A percentile compares a stretch with the other conserved stretches of the same genome.
phyloP scores from a whole-genome alignment of 2,329 filamentous ascomycete genomes.

The Gaeumannomyces tritici region DNA sequence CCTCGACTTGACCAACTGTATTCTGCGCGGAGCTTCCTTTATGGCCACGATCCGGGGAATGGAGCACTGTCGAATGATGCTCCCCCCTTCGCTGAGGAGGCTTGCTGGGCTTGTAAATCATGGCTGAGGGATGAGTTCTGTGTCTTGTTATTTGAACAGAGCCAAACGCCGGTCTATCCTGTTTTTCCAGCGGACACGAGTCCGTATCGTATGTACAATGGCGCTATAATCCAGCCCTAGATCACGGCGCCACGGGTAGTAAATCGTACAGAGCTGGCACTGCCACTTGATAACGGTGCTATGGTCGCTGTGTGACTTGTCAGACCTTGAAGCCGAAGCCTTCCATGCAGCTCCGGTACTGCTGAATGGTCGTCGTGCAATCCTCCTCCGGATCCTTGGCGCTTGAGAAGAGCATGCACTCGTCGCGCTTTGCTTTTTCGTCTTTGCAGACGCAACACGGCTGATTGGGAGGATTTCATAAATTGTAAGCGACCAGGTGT shows the following conservation, averaged over 20 bases:
- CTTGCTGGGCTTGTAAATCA: not conserved
- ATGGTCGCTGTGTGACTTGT: not conserved
- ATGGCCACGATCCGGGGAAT: not conserved
- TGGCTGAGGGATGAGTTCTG: not conserved
- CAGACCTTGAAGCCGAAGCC: constrained; percentile 78
- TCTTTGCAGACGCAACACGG: constrained; percentile 97
- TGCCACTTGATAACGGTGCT: not conserved
- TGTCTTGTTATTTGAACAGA: not conserved
- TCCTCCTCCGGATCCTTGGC: constrained; percentile 73
- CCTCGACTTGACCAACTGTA: not conserved
- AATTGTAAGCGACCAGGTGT: not conserved
- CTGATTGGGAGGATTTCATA: constrained; percentile 30
- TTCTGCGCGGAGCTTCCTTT: not conserved
- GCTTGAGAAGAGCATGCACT: constrained; percentile 97
- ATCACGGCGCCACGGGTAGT: not conserved
- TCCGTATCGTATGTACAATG: not conserved
- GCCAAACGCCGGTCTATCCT: constrained; percentile 2
- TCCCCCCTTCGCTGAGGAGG: not conserved
- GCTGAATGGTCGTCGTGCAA: constrained; percentile 72
- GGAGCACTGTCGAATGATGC: not conserved
- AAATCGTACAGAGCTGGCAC: not conserved
- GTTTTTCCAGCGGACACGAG: not conserved
- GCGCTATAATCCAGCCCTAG: not conserved
- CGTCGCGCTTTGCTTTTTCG: constrained; percentile 85
- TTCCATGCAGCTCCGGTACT: constrained; percentile 87